Base-by-base conservation (phyloP, 129 eudicot genomes). In the sunflower (Helianthus annuus) region DNA sequence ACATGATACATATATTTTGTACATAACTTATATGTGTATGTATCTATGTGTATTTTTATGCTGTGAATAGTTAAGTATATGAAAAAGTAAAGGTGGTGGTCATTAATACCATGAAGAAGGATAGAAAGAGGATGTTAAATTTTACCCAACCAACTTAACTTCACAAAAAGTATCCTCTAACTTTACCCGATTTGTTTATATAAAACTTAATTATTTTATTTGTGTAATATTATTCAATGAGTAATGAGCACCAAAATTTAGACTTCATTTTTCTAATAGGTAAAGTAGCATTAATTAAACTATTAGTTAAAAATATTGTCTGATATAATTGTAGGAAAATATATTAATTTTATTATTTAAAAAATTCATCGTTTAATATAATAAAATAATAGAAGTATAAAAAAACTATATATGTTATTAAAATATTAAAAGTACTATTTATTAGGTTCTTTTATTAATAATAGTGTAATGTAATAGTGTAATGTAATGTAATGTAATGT, bases 161-260 rank as follows among this genome's bases (percentile, higher is more conserved):
- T 3, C 57, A 22, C 38, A 56, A 24, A 75, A 75, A 75, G 73
- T 54, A 6, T 42, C 45, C 13, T 65, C 7, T 27, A 66, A 40
- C 22, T 14, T 75, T 75, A 24, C 79, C 73, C 60, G 15, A 9
- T 55, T 40, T 54, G 49, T 66, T 19, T 48, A 56, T 22, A n/a
- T 10, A 0, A 10, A 1, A 0, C 3, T 16, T 66, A 17, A 10
- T 44, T 1, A 17, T 4, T 11, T 38, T 38, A 38, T 38, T 4
- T 38, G 42, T 38, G 13, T 46, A 10, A 12, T 13, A 14, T 67
- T 29, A 32, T 65, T 22, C 4, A 16, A 17, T 7, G 34, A 16
- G 3, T 17, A 16, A 55, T 55, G 61, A 55, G 38, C 63, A 27
- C 38, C 36, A 10, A 2, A 57, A 22, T 38, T 19, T 55, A 52